Conservation (phyloP, 306 rosid genomes). For the Rosa chinensis region DNA sequence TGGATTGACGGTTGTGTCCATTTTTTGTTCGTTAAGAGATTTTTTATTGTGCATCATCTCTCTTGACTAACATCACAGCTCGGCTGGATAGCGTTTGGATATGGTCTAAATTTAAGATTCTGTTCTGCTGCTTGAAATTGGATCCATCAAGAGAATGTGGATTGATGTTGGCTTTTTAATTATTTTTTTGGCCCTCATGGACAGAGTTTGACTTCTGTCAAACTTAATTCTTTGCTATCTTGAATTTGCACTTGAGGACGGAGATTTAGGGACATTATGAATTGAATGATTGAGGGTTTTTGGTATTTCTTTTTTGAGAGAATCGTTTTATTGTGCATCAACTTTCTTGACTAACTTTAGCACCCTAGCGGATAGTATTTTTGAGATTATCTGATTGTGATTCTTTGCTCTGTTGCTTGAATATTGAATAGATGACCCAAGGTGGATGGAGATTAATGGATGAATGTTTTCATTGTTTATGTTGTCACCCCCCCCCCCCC, state of each 20-base stretch:
- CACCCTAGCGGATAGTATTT: not conserved
- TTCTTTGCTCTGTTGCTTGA: not conserved
- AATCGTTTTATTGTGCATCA: not conserved
- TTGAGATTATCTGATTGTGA: not conserved
- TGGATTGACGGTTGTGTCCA: not conserved
- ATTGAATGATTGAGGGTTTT: not conserved
- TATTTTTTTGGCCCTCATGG: not conserved
- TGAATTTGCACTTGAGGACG: not conserved
- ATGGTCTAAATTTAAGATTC: not conserved
- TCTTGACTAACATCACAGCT: not conserved
- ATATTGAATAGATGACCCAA: not conserved
- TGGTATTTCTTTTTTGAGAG: not conserved
- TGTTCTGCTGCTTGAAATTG: not conserved
- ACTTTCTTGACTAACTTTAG: not conserved
- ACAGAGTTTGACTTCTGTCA: not conserved
- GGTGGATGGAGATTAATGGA: not conserved
- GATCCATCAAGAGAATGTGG: not conserved
- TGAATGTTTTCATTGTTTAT: not conserved
- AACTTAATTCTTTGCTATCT: not conserved
- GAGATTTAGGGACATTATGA: not conserved
- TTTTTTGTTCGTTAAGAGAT: not conserved
- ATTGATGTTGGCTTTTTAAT: slow-evolving; percentile 1
- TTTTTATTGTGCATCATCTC: not conserved
- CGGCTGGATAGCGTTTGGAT: not conserved
- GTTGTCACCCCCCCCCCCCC: not conserved